phyloP scores from a whole-genome alignment of 192 early-diverging fungal genomes.

The Dissophora ornata region DNA sequence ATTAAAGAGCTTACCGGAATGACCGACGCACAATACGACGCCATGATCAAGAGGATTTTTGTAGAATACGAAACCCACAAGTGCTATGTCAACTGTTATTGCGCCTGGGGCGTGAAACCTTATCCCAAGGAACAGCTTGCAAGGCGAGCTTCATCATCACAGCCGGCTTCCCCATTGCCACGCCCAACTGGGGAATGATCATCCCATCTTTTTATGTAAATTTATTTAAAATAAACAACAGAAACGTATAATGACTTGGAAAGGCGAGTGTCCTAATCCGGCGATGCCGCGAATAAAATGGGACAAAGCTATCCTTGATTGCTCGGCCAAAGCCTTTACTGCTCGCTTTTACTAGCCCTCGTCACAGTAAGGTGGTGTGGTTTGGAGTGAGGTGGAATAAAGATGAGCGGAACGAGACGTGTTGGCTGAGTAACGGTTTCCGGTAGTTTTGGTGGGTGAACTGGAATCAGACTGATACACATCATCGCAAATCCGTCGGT shows the following conservation, averaged over 20 bases:
- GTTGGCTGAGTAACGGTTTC: slow-evolving; percentile 2
- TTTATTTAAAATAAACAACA: too few relatives aligned
- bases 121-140: slow-evolving; percentile 8
- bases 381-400: slow-evolving; percentile 16
- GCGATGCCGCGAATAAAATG: too few relatives aligned
- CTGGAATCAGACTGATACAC: slow-evolving; percentile 41
- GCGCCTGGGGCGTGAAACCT: slow-evolving; percentile 50
- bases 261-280: too few relatives aligned
- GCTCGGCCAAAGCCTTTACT: too few relatives aligned
- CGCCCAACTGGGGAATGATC: too few relatives aligned
- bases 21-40: slow-evolving; percentile 42
- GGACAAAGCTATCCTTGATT: too few relatives aligned
- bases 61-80: slow-evolving; percentile 41
- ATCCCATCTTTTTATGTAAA: too few relatives aligned
- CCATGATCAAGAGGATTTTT: slow-evolving; percentile 42
- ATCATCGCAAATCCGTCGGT: slow-evolving; percentile 6
- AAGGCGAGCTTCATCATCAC: not conserved
- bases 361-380: not conserved
- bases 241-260: too few relatives aligned
- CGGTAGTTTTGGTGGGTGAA: slow-evolving; percentile 15
- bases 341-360: too few relatives aligned
- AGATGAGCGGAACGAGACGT: not conserved
- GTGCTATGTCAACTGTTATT: slow-evolving; percentile 52
- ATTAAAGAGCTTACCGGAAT: slow-evolving; percentile 38
- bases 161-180: too few relatives aligned